These are phyloP conservation scores for Solanum chmielewskii DNA, from an alignment of 257 asterid genomes.

Conservation along the genomic window DNA sequence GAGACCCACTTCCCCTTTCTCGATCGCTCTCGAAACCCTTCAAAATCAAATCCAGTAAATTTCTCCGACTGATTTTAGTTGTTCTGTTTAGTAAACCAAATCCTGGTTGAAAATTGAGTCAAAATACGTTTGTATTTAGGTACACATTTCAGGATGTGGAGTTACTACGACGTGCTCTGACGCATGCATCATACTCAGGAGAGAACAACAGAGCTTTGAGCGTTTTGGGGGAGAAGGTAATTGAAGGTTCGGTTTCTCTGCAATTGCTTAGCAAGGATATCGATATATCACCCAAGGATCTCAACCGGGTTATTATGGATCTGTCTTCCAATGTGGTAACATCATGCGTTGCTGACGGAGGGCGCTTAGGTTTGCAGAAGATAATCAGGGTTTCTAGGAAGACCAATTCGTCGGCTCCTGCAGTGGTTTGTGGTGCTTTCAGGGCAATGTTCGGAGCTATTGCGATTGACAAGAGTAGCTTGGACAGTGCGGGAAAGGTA, in stretches of 20 bases:
- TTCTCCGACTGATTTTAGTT: background rate
- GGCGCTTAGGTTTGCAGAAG: conserved; percentile 44
- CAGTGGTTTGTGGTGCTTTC: conserved; percentile 70
- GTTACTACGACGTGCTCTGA: conserved; percentile 54
- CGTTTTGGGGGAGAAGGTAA: conserved; percentile 42
- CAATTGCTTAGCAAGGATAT: conserved; percentile 24
- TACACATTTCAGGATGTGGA: conserved; percentile 46
- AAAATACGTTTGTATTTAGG: conserved; percentile 13
- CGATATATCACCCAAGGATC: conserved; percentile 46
- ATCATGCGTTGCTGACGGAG: conserved; percentile 46
- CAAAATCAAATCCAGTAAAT: conserved; percentile 50
- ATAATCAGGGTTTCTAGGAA: conserved; percentile 51
- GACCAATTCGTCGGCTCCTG: conserved; percentile 42
- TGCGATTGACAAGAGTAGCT: conserved; percentile 47
- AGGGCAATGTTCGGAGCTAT: conserved; percentile 71
- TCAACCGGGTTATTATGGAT: conserved; percentile 23
- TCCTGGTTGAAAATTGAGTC: background rate
- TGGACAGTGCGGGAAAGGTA: conserved; percentile 34
- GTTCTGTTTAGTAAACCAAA: background rate
- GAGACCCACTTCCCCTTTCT: conserved; percentile 33
- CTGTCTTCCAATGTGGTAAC: conserved; percentile 39
- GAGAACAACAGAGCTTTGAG: conserved; percentile 77
- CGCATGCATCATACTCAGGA: conserved; percentile 67
- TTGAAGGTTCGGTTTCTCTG: conserved; percentile 32
- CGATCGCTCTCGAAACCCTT: conserved; percentile 44